Evolutionary conservation across 768 basidiomycete species (phyloP), one percentile per base, ranked within the genome.

Genomic region (Crucibulum laeve): DNA sequence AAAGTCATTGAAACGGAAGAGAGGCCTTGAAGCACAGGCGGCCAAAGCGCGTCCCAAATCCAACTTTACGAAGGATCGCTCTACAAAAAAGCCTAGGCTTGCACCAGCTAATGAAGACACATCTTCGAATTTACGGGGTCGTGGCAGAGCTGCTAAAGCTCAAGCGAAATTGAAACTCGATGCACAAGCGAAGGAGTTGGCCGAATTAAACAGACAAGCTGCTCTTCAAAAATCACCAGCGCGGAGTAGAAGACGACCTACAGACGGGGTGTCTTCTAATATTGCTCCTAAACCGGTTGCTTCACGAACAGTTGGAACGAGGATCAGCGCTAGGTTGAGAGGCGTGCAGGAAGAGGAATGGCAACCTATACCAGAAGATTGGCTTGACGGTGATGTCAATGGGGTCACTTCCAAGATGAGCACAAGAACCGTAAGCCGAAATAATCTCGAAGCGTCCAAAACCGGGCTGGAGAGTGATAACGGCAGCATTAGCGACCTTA

Each of bases 291-390:
- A 37, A 5, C 8, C 19, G 14, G 19, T 30, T 15, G 30, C 37
- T 15, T 51, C 58, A 36, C 66, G 62, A 41, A 58, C 69, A 5
- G 49, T 72, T 21, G 86, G 87, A 2, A 84, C 82, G 3, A 69
- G 87, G 21, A 56, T 78, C 3, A 91, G 87, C 54, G 74, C 80
- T 1, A 72, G 88, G 32, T 58, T 90, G 47, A 69, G 84, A 34
- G 81, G 80, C 13, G 45, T 65, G 3, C 58, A 63, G 33, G 71
- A 77, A n/a, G 82, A 80, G 3, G 83, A 79, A 52, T 91, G 88
- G 90, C 86, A 91, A 61, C 70, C 77, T 44, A 74, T 91, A 19
- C 90, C 89, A 0, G 74, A 82, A 6, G 87, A 87, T 54, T 91
- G 87, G 88, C 54, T 84, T 30, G 57, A 58, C 35, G 47, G 38